Evolutionary conservation across 2,329 filamentous ascomycete species (phyloP).

Genomic region (Ophiostoma himal-ulmi): DNA sequence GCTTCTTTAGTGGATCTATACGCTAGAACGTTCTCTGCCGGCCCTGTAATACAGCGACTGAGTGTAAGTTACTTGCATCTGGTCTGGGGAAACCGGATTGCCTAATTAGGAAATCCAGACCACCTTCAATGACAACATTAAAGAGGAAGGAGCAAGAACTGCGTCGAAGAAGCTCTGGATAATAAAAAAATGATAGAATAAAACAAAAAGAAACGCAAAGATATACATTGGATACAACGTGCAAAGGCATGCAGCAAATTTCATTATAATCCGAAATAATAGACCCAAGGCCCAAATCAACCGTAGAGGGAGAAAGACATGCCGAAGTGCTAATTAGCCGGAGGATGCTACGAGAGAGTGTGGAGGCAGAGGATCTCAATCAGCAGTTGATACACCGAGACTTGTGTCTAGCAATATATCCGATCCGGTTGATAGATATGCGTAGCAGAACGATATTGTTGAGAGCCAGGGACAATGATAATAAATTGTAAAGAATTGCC

Average conservation of each 20-base stretch:
- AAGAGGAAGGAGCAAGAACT: not conserved
- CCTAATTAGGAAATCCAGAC: slow-evolving; percentile 9
- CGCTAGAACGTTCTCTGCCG: not conserved
- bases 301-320: not conserved
- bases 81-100: slow-evolving; percentile 5
- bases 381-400: not conserved
- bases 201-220: not conserved
- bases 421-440: not conserved
- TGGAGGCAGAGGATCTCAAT: not conserved
- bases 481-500: not conserved
- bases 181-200: not conserved
- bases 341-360: not conserved
- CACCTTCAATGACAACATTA: not conserved
- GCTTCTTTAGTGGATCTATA: not conserved
- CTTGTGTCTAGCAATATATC: not conserved
- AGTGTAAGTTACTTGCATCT: not conserved
- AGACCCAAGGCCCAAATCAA: not conserved
- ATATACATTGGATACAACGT: not conserved
- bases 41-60: not conserved
- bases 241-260: not conserved
- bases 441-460: not conserved
- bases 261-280: not conserved
- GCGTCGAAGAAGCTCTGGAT: not conserved
- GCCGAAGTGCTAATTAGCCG: slow-evolving; percentile 5
- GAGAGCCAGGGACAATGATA: not conserved